A percentile compares a stretch with the other conserved stretches of the same genome.
These are phyloP conservation scores for Mycena galopus DNA, from an alignment of 768 basidiomycete species.

Conservation along the genomic window DNA sequence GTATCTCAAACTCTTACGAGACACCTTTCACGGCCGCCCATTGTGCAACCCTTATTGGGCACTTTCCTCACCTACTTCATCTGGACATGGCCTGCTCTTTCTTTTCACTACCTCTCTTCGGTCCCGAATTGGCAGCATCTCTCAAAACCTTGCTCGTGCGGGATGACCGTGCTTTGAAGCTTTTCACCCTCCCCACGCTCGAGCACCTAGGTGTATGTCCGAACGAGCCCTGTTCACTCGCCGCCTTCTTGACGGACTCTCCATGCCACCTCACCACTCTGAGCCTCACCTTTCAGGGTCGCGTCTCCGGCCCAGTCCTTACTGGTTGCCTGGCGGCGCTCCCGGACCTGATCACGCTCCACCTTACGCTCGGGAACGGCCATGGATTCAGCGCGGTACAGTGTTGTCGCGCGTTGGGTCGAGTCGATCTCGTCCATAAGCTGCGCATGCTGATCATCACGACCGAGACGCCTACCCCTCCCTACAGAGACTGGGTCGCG, in stretches of 20 bases:
- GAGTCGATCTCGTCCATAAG: not conserved
- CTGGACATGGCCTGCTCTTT: not conserved
- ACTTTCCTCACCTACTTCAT: not conserved
- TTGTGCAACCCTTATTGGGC: not conserved
- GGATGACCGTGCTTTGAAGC: too few relatives aligned
- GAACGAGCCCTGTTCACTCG: too few relatives aligned
- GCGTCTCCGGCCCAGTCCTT: too few relatives aligned
- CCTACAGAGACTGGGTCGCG: not conserved
- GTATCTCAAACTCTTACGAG: too few relatives aligned
- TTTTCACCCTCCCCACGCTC: too few relatives aligned
- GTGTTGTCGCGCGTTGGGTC: not conserved
- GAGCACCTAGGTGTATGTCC: too few relatives aligned
- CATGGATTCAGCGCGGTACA: not conserved
- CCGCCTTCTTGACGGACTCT: too few relatives aligned
- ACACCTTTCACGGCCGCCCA: not conserved
- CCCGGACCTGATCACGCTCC: not conserved
- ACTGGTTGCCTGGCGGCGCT: too few relatives aligned
- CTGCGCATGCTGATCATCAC: not conserved
- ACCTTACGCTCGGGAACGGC: not conserved
- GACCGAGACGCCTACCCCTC: not conserved
- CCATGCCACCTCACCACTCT: too few relatives aligned
- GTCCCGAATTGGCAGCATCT: too few relatives aligned
- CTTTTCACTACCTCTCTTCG: not conserved
- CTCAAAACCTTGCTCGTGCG: not conserved
- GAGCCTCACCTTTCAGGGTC: too few relatives aligned